Evolutionary conservation across 495 filamentous ascomycete species (phyloP), one percentile per base, ranked within the genome.

Genomic region (Penicillium subrubescens): DNA sequence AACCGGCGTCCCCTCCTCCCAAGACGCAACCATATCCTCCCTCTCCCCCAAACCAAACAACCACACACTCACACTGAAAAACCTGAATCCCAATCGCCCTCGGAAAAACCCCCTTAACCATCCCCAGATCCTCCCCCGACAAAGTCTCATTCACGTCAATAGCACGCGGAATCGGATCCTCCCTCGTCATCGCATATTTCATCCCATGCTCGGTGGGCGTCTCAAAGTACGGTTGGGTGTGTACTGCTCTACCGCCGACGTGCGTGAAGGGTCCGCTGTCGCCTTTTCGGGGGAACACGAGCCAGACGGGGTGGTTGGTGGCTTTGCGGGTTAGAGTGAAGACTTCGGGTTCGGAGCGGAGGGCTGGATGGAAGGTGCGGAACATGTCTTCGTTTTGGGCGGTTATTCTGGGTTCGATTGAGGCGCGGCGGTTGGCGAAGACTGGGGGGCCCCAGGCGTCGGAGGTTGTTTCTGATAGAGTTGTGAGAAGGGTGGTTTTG

Each of bases 1-100:
- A 11, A 17, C 17, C 29, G 57, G 57, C 14, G 57, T 59, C 34
- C 57, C 57, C 31, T 23, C 27, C 15, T 48, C 57, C 57, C 57
- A 59, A 19, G 57, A 23, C 2, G n/a, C 14, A 29, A 59, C 15
- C 57, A 59, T 59, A 59, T 59, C 57, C 39, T 59, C 57, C 39
- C 39, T 59, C 3, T n/a, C 15, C 23, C 7, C n/a, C 23, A 23
- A 59, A 59, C 7, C 19, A 33, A 3, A 59, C 57, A 23, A 59
- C 48, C 23, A 34, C 41, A 59, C 57, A 59, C 41, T 59, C 57
- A 23, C 57, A 48, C 29, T 59, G 23, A 34, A 46, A 43, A 14
- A 59, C 12, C 25, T 43, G 41, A 59, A 59, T 33, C 7, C 39
- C 41, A 23, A 19, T 21, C 7, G 41, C 23, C 17, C 39, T 23